Evolutionary conservation across 345 rosid species (phyloP).

Genomic region (Garcia nutans): DNA sequence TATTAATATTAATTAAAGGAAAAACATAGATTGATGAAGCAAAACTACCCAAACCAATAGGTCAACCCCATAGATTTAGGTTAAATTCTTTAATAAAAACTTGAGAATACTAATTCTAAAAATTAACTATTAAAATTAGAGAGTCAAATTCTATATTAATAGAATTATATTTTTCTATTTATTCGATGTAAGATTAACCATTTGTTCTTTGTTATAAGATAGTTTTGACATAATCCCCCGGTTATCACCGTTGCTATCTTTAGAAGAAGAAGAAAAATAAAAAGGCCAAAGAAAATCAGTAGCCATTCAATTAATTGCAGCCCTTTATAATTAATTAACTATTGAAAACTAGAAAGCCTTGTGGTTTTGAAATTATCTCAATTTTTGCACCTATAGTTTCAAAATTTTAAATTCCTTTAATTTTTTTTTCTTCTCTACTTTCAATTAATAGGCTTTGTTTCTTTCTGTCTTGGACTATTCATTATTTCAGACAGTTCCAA

Average conservation of each 20-base stretch:
- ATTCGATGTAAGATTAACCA: too few species aligned
- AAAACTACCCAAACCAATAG: too few species aligned
- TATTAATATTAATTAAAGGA: too few species aligned
- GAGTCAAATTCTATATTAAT: too few species aligned
- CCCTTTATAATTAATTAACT: not conserved
- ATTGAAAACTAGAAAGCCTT: not conserved
- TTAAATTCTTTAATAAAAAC: too few species aligned
- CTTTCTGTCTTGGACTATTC: conserved; percentile 16
- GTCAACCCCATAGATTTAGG: too few species aligned
- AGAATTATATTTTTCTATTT: too few species aligned
- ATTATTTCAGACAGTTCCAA: not conserved
- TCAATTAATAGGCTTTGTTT: conserved; percentile 8
- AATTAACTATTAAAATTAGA: too few species aligned
- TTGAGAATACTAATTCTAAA: too few species aligned
- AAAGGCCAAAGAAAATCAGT: not conserved
- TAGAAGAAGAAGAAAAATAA: not conserved
- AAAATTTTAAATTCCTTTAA: not conserved
- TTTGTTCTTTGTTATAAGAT: too few species aligned
- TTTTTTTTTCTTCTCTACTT: not conserved
- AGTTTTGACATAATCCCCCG: not conserved
- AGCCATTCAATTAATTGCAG: not conserved
- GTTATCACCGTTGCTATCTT: not conserved
- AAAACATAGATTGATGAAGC: too few species aligned
- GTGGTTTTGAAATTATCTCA: not conserved
- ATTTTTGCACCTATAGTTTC: not conserved